Evolutionary conservation across 345 rosid genomes (phyloP).

Genomic region (Barbarea vulgaris): DNA sequence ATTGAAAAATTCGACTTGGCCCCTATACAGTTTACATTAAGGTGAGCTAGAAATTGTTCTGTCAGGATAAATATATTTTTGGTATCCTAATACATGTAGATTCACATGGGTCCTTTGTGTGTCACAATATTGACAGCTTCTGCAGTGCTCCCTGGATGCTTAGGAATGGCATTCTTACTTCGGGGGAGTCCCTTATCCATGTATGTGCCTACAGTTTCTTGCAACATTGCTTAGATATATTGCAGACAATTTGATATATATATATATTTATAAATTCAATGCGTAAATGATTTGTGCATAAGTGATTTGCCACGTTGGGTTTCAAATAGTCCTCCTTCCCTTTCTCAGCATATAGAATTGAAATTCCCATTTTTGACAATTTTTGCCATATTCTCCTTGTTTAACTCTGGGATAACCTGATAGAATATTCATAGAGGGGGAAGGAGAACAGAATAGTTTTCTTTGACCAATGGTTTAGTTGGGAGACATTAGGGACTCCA

Average conservation of each 20-base stretch:
- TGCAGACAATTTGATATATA: not conserved
- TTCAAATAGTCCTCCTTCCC: constrained; percentile 7
- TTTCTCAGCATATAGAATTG: not conserved
- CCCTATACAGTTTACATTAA: constrained; percentile 72
- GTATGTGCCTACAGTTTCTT: constrained; percentile 52
- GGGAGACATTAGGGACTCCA: not conserved
- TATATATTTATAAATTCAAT: not conserved
- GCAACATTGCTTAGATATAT: not conserved
- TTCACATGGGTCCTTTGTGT: constrained; percentile 29
- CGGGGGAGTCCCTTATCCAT: constrained; percentile 85
- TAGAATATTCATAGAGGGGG: not conserved
- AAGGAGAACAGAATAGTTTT: not conserved
- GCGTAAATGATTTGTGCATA: constrained; percentile 20
- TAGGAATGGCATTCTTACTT: constrained; percentile 68
- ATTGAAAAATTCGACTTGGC: constrained; percentile 81
- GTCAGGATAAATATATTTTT: constrained; percentile 14
- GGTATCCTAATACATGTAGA: constrained; percentile 27
- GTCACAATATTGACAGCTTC: constrained; percentile 62
- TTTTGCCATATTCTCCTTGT: constrained; percentile 1
- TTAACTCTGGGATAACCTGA: constrained; percentile 15
- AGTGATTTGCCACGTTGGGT: constrained; percentile 15
- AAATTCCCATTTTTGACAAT: not conserved
- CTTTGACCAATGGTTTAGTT: constrained; percentile 8
- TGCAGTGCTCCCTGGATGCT: constrained; percentile 94
- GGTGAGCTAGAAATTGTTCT: constrained; percentile 49